Evolutionary conservation across 768 basidiomycete genomes (phyloP).

Genomic region (Coprinopsis strossmayeri): DNA sequence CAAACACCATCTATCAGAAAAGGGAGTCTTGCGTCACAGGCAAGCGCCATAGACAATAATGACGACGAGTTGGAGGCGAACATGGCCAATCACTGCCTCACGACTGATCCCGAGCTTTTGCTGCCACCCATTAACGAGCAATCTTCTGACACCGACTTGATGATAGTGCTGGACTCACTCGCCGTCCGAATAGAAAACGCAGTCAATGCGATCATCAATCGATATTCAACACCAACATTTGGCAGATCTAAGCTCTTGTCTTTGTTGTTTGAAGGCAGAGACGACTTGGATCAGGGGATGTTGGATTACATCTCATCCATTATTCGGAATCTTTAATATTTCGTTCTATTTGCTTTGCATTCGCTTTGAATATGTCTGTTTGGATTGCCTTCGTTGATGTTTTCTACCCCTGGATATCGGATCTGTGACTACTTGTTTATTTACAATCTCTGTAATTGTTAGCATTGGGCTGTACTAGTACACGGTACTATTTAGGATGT

Average conservation of each 20-base stretch:
- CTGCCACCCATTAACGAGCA: constrained; percentile 66
- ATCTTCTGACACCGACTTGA: constrained; percentile 66
- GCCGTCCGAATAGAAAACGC: constrained; percentile 75
- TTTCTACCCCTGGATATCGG: too few relatives aligned
- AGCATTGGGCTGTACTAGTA: too few relatives aligned
- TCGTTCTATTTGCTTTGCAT: too few relatives aligned
- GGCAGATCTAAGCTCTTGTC: constrained; percentile 26
- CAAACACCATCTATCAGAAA: constrained; percentile 38
- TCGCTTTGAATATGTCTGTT: too few relatives aligned
- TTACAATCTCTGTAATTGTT: too few relatives aligned
- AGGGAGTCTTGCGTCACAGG: constrained; percentile 27
- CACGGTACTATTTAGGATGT: too few relatives aligned
- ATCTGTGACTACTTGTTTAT: too few relatives aligned
- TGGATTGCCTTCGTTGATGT: too few relatives aligned
- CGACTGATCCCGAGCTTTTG: constrained; percentile 56
- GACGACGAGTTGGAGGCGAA: constrained; percentile 18
- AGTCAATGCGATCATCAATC: constrained; percentile 29
- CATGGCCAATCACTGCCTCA: constrained; percentile 25
- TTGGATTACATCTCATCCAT: constrained; percentile 30
- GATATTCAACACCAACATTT: constrained; percentile 17
- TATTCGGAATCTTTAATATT: too few relatives aligned
- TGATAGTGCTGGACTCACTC: constrained; percentile 70
- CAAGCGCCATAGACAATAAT: constrained; percentile 16
- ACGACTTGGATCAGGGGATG: constrained; percentile 41
- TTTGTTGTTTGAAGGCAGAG: constrained; percentile 29